Evolutionary conservation across 1,284 basidiomycete genomes (phyloP).

Genomic region (Irpex sp.): DNA sequence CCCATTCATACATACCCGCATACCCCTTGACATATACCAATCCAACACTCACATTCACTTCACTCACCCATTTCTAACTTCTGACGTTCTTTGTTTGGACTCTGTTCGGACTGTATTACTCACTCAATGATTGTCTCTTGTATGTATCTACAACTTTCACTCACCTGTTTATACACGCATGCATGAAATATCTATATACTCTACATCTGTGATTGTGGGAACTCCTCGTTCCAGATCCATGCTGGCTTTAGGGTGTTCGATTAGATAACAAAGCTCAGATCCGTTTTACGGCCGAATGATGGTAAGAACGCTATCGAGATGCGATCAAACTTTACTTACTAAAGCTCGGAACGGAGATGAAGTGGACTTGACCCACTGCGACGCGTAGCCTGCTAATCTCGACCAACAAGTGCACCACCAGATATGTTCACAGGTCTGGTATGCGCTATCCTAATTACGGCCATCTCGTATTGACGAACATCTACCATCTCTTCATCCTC

Average conservation of each 20-base stretch:
- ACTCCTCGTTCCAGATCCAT: neutral
- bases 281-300: neutral
- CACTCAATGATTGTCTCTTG: neutral
- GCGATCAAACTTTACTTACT: neutral
- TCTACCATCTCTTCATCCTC: neutral
- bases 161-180: neutral
- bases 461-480: too few relatives aligned
- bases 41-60: neutral
- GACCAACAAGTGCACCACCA: neutral
- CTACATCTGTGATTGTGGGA: neutral
- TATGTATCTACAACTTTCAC: neutral
- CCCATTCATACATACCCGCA: neutral
- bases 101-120: neutral
- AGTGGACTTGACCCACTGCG: neutral
- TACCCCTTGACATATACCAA: neutral
- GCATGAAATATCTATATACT: neutral
- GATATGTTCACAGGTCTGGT: conserved; percentile 72
- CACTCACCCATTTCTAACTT: neutral
- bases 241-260: neutral
- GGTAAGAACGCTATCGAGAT: neutral
- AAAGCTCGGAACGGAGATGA: neutral
- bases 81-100: neutral
- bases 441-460: conserved; percentile 22
- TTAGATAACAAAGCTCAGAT: neutral
- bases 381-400: too few relatives aligned